phyloP scores from a whole-genome alignment of 2,329 filamentous ascomycete species.

The Sclerotinia minor region DNA sequence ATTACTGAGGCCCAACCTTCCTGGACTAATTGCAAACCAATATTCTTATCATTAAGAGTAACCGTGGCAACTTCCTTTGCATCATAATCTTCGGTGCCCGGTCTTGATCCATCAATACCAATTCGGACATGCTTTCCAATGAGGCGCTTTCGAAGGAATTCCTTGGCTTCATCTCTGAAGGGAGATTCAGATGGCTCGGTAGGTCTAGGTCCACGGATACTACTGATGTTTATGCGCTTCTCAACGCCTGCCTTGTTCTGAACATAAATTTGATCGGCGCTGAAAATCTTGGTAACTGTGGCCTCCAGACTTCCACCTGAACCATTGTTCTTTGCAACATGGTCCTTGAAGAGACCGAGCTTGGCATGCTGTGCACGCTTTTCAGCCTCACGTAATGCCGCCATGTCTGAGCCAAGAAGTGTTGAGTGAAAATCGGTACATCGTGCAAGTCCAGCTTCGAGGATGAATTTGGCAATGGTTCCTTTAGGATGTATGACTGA shows the following conservation, averaged over 20 bases:
- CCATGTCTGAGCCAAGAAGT: conserved; percentile 86
- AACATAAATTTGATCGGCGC: conserved; percentile 84
- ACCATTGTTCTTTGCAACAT: conserved; percentile 66
- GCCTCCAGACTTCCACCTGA: conserved; percentile 71
- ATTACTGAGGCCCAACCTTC: conserved; percentile 93
- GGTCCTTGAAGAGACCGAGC: conserved; percentile 77
- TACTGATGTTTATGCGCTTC: conserved; percentile 89
- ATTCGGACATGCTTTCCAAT: conserved; percentile 96
- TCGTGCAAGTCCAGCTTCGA: conserved; percentile 84
- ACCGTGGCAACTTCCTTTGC: conserved; percentile 93
- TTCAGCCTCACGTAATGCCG: conserved; percentile 79
- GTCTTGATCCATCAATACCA: conserved; percentile 84
- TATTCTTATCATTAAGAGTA: conserved; percentile 78
- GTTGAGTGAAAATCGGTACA: conserved; percentile 97
- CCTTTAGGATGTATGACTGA: conserved; percentile 84
- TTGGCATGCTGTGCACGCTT: conserved; percentile 76
- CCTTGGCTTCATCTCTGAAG: conserved; percentile 91
- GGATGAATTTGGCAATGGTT: conserved; percentile 87
- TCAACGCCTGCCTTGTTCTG: conserved; percentile 82
- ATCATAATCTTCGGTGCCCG: conserved; percentile 86
- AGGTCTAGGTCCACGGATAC: conserved; percentile 87
- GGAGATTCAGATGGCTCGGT: conserved; percentile 84
- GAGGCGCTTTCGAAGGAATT: conserved; percentile 87
- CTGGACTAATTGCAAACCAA: conserved; percentile 83
- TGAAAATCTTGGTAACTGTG: conserved; percentile 79